Conservation (phyloP, 345 rosid species). For the Populus alba region DNA sequence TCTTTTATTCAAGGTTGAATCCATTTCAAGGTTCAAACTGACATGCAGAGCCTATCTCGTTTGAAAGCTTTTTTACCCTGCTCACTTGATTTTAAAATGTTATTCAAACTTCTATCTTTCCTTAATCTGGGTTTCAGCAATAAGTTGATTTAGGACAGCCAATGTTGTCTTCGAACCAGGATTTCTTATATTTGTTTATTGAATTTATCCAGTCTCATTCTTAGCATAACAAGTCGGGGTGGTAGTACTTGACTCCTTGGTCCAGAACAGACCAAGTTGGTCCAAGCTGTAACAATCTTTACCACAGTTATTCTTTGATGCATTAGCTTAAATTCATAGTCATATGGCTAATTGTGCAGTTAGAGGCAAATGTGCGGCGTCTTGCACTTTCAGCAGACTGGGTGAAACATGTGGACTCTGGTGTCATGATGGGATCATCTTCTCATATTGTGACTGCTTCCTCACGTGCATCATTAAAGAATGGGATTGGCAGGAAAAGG, state of each 20-base stretch:
- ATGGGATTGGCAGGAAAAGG: conserved; percentile 62
- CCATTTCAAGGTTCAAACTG: not conserved
- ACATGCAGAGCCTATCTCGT: not conserved
- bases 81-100: not conserved
- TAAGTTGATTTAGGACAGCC: not conserved
- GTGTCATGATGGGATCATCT: conserved; percentile 64
- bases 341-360: conserved; percentile 46
- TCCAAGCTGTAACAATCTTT: not conserved
- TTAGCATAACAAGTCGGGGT: not conserved
- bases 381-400: conserved; percentile 80
- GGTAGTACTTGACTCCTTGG: not conserved
- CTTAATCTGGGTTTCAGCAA: not conserved
- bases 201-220: not conserved
- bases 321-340: conserved; percentile 11
- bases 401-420: conserved; percentile 73
- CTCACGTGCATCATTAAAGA: conserved; percentile 57
- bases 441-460: conserved; percentile 59
- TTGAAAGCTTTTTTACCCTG: not conserved
- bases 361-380: conserved; percentile 70
- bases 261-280: not conserved
- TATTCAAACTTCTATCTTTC: not conserved
- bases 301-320: not conserved
- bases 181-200: not conserved
- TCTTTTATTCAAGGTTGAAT: not conserved
- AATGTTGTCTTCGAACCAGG: not conserved